Evolutionary conservation across 2,329 filamentous ascomycete genomes (phyloP), one percentile per base, ranked within the genome.

Genomic region (Beauveria sp.): DNA sequence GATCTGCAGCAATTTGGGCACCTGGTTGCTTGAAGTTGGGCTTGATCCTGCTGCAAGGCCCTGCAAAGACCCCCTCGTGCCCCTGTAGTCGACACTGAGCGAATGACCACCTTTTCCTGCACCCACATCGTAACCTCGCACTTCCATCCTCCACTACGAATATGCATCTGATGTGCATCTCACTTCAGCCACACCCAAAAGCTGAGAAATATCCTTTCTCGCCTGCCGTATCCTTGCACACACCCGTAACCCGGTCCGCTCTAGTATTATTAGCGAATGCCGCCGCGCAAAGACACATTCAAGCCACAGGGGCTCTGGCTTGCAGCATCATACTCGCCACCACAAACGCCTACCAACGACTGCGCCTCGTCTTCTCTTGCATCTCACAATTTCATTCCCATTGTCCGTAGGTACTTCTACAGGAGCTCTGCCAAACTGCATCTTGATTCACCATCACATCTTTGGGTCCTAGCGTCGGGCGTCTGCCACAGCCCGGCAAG

Each of bases 161-260:
- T n/a, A 37, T 20, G n/a, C 54, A 56, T 56, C 54, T 46, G 54
- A 56, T 56, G 43, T 56, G 54, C 54, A 56, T 56, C 54, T 56
- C 54, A 47, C n/a, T 56, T 56, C 54, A 56, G 54, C 54, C 41
- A 56, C 41, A 28, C 54, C 41, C 54, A 28, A 37, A 43, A 55
- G 55, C 55, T 50, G 43, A 50, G 14, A 37, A 3, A 12, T 57
- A 44, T 30, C 52, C 52, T 40, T 10, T n/a, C 30, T n/a, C 5
- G 20, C 30, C 47, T 37, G 46, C 55, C 34, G 30, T 46, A 22
- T 41, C 22, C 20, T 26, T 18, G 26, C 18, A 51, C 46, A 46
- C 55, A 46, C 28, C 22, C 22, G 16, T 22, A 40, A 51, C 30
- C 55, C 30, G 40, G 34, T 16, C n/a, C 16, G 18, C 48, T 41